These are phyloP conservation scores for Lactifluus echinatus DNA, from an alignment of 768 basidiomycete species.

Conservation along the genomic window DNA sequence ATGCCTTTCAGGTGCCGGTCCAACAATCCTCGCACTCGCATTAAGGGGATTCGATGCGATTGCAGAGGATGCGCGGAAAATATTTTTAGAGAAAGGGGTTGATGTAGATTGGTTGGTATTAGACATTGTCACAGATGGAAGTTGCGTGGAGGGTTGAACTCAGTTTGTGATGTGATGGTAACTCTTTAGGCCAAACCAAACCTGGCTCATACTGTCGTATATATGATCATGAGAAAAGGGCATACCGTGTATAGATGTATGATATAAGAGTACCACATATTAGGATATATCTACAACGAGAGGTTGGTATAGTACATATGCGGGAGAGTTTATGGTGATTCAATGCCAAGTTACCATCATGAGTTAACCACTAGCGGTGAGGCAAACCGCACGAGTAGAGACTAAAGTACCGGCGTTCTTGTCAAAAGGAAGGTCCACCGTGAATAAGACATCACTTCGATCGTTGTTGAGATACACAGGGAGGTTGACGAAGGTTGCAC, in stretches of 20 bases:
- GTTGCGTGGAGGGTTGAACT: constrained; percentile 21
- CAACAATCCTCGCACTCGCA: constrained; percentile 93
- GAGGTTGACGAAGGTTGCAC: constrained; percentile 53
- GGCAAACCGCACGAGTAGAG: constrained; percentile 82
- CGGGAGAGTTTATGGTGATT: background rate
- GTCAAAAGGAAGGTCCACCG: constrained; percentile 76
- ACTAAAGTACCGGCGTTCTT: constrained; percentile 57
- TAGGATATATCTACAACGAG: background rate
- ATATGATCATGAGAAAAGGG: no score
- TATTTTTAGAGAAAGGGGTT: constrained; percentile 64
- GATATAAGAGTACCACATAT: background rate
- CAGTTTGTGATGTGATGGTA: background rate
- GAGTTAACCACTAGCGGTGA: constrained; percentile 47
- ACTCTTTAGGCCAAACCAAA: background rate
- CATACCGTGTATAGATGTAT: background rate
- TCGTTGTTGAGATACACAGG: constrained; percentile 91
- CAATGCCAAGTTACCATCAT: background rate
- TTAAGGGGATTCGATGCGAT: constrained; percentile 78
- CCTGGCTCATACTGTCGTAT: background rate
- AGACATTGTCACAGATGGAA: constrained; percentile 46
- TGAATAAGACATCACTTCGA: constrained; percentile 85
- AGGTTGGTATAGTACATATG: constrained; percentile 1
- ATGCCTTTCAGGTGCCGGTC: constrained; percentile 95
- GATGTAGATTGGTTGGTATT: constrained; percentile 89
- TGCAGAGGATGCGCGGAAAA: constrained; percentile 66